Base-by-base conservation (phyloP, 176 grass and related monocot genomes). In the Oryza meridionalis region DNA sequence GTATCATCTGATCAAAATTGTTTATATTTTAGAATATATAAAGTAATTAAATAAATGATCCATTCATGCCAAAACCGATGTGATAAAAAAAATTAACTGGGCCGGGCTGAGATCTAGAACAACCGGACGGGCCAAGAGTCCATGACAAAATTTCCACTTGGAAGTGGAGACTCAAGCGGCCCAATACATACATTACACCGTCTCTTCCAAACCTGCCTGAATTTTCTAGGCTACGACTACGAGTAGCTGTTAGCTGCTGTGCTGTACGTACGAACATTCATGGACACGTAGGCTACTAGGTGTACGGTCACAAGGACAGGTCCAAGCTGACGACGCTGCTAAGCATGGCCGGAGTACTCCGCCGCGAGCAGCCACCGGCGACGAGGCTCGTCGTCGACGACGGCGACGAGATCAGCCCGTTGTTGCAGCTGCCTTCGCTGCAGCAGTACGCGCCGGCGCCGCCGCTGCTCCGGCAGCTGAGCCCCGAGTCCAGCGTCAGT, bases 301-400 rank as follows among this genome's bases (percentile, higher is more conserved):
- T 47, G 45, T 47, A 13, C 46, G 11, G 46, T 49, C 3, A 87
- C 76, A 91, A 74, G 21, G 85, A 64, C 43, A 91, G 85, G 63
- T 91, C 85, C 85, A 91, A 79, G 75, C 72, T 80, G 24, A 87
- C 38, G 24, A 87, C 38, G 0, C 65, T 64, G 38, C 6, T 11
- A 11, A 2, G 53, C 53, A 58, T 9, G 53, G 53, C 19, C 16
- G 4, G 51, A 6, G 29, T 31, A 31, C 14, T 55, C 51, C 51
- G 46, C 51, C 51, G 46, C 3, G 72, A 69, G 72, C 73, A 68
- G 44, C 44, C 9, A 43, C 42, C 65, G 29, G 29, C 29, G 29
- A 31, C 3, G 2, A 10, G 53, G 9, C 74, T 78, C 74, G 74
- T 31, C 33, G 33, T 40, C 72, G 72, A 45, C 49, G 73, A 61